Evolutionary conservation across 2,329 filamentous ascomycete genomes (phyloP).

Genomic region (Exophiala phaeomuriformis): DNA sequence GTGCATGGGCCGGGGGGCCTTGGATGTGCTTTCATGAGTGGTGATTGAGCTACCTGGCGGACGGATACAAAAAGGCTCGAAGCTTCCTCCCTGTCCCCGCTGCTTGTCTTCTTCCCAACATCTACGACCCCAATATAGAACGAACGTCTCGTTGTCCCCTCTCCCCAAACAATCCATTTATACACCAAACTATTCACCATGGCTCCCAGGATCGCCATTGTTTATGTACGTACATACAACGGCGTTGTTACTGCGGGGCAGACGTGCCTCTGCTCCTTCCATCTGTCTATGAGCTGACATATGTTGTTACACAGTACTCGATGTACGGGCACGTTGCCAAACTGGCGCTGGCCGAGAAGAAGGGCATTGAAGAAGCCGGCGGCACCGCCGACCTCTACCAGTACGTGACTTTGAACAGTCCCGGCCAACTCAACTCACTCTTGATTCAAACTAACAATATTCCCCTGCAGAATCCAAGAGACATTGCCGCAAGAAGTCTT

Average conservation of each 20-base stretch:
- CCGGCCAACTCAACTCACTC: background rate
- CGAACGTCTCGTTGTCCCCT: background rate
- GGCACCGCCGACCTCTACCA: slow-evolving; percentile 77
- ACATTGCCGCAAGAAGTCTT: slow-evolving; percentile 80
- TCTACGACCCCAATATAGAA: background rate
- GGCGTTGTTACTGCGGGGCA: background rate
- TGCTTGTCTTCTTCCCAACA: background rate
- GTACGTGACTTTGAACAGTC: slow-evolving; percentile 38
- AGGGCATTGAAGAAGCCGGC: slow-evolving; percentile 80
- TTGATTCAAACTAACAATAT: slow-evolving; percentile 12
- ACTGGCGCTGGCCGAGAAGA: slow-evolving; percentile 83
- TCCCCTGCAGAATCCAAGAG: slow-evolving; percentile 60
- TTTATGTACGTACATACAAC: slow-evolving; percentile 58
- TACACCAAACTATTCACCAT: slow-evolving; percentile 46
- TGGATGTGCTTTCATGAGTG: no score
- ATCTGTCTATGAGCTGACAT: no score
- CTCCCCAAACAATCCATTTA: background rate
- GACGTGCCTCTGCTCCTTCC: background rate
- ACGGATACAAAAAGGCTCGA: background rate
- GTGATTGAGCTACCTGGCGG: background rate
- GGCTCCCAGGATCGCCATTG: slow-evolving; percentile 87
- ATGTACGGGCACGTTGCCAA: slow-evolving; percentile 85
- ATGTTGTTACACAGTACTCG: slow-evolving; percentile 58
- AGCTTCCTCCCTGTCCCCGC: background rate
- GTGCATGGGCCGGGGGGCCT: no score